Base-by-base conservation (phyloP, 495 filamentous ascomycete species). In the Xylaria castorea region DNA sequence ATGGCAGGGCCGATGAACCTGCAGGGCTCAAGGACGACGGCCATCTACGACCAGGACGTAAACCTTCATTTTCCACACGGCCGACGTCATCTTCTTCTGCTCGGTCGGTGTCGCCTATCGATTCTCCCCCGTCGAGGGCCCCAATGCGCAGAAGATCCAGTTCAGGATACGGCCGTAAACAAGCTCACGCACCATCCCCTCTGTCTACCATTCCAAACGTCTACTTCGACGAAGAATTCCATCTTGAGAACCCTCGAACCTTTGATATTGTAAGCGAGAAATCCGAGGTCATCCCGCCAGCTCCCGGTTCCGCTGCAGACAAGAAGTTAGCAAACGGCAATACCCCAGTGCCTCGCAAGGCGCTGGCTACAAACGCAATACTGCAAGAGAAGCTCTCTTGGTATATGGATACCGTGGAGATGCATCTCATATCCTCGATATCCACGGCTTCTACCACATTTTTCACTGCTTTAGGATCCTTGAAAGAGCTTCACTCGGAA, bases 341-440 rank as follows among this genome's bases (percentile, higher is more conserved):
- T 36, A 81, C 85, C 1, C 71, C 82, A 5, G 89, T 87, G 34
- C 91, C 93, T 40, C 87, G 96, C 55, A 98, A 97, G 80, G 93
- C 92, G 20, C 85, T 99, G 5, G 95, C 97, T 44, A 97, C 94
- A 0, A 99, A 99, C 83, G 96, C 96, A 1, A 98, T 99, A 58
- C 82, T 99, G n/a, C 96, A 99, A 79, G 96, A 99, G 78, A 99
- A 99, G 79, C 86, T 99, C 4, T 98, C 95, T 1, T 99, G 96
- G 96, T 99, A 99, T 76, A 98, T 99, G 96, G 96, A 99, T 79
- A 99, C 97, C 0, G 93, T 99, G 25, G 96, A 99, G 77, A 93
- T 98, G 64, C 96, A 99, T 79, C 87, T 99, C 11, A 98, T 99
- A 70, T 94, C 93, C 3, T 97, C 94, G 0, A 98, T 99, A 27